phyloP scores from a whole-genome alignment of 192 early-diverging fungal genomes.

The Backusella morwellensis region DNA sequence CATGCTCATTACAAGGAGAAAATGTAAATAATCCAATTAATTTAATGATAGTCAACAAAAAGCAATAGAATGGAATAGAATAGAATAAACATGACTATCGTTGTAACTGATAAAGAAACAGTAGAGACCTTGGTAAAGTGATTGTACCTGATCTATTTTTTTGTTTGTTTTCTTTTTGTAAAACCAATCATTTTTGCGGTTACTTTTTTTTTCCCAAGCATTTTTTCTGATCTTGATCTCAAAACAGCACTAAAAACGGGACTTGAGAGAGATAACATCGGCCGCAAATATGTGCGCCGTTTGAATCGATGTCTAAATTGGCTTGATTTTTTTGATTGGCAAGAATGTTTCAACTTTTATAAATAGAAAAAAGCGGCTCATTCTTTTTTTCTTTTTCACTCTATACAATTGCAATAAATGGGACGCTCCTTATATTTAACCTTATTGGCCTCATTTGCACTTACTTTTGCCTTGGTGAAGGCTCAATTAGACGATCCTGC shows the following conservation, averaged over 20 bases:
- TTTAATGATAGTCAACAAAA: neutral
- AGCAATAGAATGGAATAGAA: no score
- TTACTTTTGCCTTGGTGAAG: neutral
- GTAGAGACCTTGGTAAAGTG: no score
- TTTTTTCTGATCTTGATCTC: neutral
- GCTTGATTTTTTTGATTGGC: neutral
- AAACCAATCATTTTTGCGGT: neutral
- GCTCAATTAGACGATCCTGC: slow-evolving; percentile 15
- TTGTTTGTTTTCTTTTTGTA: no score
- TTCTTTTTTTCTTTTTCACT: no score
- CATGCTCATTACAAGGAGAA: neutral
- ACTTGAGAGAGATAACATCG: no score
- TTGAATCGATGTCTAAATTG: neutral
- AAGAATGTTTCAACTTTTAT: neutral
- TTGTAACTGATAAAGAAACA: no score
- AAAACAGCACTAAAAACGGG: no score
- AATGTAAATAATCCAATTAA: slow-evolving; percentile 4
- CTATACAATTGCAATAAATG: neutral
- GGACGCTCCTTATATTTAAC: neutral
- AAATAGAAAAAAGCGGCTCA: neutral
- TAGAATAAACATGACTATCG: no score
- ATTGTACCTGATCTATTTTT: no score
- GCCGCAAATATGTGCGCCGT: neutral
- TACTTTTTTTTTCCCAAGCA: neutral
- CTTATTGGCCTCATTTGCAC: neutral